Evolutionary conservation across 2,329 filamentous ascomycete genomes (phyloP), one percentile per base, ranked within the genome.

Genomic region (Claviceps pusilla): DNA sequence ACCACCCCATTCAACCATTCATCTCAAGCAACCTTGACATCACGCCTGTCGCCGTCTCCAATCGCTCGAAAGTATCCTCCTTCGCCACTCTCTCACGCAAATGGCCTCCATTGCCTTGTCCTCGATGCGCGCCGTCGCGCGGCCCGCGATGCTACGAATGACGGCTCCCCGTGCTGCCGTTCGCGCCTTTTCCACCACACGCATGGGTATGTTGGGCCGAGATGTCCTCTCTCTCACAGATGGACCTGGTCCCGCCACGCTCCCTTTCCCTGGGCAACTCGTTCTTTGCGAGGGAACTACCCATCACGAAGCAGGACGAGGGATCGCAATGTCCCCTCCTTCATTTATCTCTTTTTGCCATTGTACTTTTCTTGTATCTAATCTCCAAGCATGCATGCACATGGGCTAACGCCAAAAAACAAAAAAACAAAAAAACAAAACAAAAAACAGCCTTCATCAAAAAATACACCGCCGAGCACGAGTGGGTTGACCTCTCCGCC

Each of bases 391-490:
- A 37, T 11, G 35, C 19, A 19, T 19, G 19, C 19, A 19, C 19
- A 19, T 19, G 19, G 19, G 19, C 19, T 19, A 19, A 19, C 19
- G 19, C 19, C 19, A 19, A 19, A 19, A 19, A 19, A n/a, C n/a
- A n/a, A n/a, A n/a, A n/a, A n/a, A 9, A 11, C 35, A 19, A 19
- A 19, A 19, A 9, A 33, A 33, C 5, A 9, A 33, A 3, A 12
- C n/a, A 37, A 10, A 37, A 47, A 28, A 33, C 35, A 87, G 83
- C 72, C 64, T 73, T 76, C 54, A 74, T 79, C 59, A 91, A 93
- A 74, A 87, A 84, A 69, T 98, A 95, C 77, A 96, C 93, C 60
- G 86, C 90, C 69, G 91, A 96, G 68, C 93, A 98, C 77, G 93
- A 98, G 76, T 98, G 93, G 93, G 83, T 98, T 68, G 89, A 96